These are phyloP conservation scores for Penicillium digitatum DNA, from an alignment of 2,329 filamentous ascomycete genomes.

Conservation along the genomic window DNA sequence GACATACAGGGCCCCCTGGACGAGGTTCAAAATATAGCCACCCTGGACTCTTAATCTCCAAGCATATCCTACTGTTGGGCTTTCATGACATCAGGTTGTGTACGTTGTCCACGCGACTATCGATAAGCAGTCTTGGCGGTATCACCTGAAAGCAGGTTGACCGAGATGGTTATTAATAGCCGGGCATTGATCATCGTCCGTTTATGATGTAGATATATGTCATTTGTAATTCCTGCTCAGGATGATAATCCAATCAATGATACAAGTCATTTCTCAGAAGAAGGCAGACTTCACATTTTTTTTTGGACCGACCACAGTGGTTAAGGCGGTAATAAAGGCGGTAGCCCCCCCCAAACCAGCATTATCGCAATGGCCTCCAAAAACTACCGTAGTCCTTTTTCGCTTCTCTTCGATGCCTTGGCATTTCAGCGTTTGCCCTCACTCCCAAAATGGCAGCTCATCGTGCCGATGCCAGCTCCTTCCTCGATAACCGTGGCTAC, in stretches of 20 bases:
- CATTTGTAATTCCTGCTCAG: not conserved
- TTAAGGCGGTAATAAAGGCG: not conserved
- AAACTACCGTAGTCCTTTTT: not conserved
- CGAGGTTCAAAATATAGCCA: not conserved
- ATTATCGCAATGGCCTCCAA: not conserved
- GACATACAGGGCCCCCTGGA: constrained; percentile 8
- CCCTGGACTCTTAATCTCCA: not conserved
- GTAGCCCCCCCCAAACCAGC: not conserved
- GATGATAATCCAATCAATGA: not conserved
- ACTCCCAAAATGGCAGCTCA: constrained; percentile 49
- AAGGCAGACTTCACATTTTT: not conserved
- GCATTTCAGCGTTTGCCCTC: not conserved
- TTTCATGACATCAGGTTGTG: constrained; percentile 29
- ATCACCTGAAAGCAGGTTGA: not conserved
- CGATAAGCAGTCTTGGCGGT: constrained; percentile 36
- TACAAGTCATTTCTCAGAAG: too few species aligned
- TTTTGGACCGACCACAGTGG: too few species aligned
- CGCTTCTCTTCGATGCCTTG: constrained; percentile 1
- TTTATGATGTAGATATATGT: not conserved
- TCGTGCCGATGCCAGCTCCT: constrained; percentile 69
- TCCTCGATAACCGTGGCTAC: constrained; percentile 89
- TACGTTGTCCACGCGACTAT: constrained; percentile 39
- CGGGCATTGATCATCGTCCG: not conserved
- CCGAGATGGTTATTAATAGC: not conserved
- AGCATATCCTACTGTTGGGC: constrained; percentile 2